Conservation (phyloP, 1,284 basidiomycete species). For the Papiliotrema fonsecae region DNA sequence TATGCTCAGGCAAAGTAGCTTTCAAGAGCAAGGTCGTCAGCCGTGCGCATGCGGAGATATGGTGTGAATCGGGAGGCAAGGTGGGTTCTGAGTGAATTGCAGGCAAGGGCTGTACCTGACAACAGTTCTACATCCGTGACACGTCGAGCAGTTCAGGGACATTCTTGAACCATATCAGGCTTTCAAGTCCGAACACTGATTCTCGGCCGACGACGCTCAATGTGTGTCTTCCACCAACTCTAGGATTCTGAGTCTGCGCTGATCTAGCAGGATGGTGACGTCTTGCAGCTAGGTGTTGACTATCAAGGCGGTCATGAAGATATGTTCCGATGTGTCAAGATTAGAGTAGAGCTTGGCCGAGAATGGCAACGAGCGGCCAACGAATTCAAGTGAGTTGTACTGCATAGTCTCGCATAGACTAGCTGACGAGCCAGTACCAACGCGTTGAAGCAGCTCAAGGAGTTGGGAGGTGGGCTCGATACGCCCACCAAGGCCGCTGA, state of each 20-base stretch:
- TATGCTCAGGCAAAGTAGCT: slow-evolving; percentile 75
- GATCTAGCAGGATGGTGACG: slow-evolving; percentile 71
- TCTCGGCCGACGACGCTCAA: slow-evolving; percentile 73
- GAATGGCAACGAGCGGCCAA: slow-evolving; percentile 87
- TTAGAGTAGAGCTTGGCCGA: slow-evolving; percentile 77
- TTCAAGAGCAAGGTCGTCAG: slow-evolving; percentile 97
- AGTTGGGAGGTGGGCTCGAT: slow-evolving; percentile 23
- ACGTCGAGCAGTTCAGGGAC: slow-evolving; percentile 89
- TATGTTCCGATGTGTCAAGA: slow-evolving; percentile 97
- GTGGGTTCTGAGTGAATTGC: slow-evolving; percentile 31
- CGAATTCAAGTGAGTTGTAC: slow-evolving; percentile 78
- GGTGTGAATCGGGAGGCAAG: slow-evolving; percentile 60
- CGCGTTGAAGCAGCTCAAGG: slow-evolving; percentile 43
- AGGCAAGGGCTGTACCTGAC: neutral
- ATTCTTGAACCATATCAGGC: slow-evolving; percentile 90
- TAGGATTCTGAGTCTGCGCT: neutral
- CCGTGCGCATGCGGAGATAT: slow-evolving; percentile 90
- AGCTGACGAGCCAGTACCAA: slow-evolving; percentile 32
- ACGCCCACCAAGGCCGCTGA: slow-evolving; percentile 11
- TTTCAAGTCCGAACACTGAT: slow-evolving; percentile 78
- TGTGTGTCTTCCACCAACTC: slow-evolving; percentile 18
- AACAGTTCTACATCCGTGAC: slow-evolving; percentile 81
- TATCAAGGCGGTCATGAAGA: slow-evolving; percentile 97
- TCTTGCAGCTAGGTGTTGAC: slow-evolving; percentile 93
- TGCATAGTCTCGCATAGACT: neutral